A percentile compares a stretch with the other conserved stretches of the same genome.
Evolutionary conservation across 2,329 filamentous ascomycete genomes (phyloP).

Genomic region (Exophiala spinifera): DNA sequence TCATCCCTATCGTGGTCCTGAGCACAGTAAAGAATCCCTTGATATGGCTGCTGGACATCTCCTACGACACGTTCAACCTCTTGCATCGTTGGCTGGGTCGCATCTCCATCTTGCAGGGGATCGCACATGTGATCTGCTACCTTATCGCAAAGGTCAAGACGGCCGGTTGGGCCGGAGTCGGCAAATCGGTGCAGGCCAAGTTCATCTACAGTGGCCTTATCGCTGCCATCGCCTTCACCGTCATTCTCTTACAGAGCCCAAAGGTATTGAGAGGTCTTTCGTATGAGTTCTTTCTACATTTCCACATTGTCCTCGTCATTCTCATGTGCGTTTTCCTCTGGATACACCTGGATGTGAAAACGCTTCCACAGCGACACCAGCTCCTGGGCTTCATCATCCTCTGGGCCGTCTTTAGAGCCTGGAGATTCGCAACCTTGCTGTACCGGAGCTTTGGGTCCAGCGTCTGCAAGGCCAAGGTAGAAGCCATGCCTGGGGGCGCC

Average conservation of each 20-base stretch:
- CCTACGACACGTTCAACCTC: conserved; percentile 50
- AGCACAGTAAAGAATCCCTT: conserved; percentile 45
- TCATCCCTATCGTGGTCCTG: conserved; percentile 44
- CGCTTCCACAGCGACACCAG: conserved; percentile 68
- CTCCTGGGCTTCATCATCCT: conserved; percentile 70
- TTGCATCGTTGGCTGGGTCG: conserved; percentile 78
- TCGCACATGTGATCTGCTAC: conserved; percentile 72
- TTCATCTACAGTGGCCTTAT: conserved; percentile 45
- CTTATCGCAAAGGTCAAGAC: conserved; percentile 61
- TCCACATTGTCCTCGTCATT: conserved; percentile 74
- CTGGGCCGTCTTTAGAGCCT: conserved; percentile 70
- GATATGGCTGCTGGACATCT: conserved; percentile 42
- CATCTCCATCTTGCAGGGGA: conserved; percentile 64
- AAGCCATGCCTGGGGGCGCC: conserved; percentile 67
- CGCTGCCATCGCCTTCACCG: conserved; percentile 54
- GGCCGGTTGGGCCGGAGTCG: conserved; percentile 38
- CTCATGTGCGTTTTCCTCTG: conserved; percentile 69
- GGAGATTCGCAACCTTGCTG: conserved; percentile 60
- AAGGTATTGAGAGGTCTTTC: conserved; percentile 88
- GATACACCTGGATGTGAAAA: conserved; percentile 73
- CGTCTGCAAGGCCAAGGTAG: conserved; percentile 63
- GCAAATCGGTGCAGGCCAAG: conserved; percentile 30
- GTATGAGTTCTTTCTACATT: conserved; percentile 91
- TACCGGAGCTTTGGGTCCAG: conserved; percentile 61
- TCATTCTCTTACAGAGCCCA: conserved; percentile 67